Percentiles rank a stretch among this genome's conserved stretches.
These are phyloP conservation scores for Gryganskiella cystojenkinii DNA, from an alignment of 192 early-diverging fungal species.

Conservation along the genomic window DNA sequence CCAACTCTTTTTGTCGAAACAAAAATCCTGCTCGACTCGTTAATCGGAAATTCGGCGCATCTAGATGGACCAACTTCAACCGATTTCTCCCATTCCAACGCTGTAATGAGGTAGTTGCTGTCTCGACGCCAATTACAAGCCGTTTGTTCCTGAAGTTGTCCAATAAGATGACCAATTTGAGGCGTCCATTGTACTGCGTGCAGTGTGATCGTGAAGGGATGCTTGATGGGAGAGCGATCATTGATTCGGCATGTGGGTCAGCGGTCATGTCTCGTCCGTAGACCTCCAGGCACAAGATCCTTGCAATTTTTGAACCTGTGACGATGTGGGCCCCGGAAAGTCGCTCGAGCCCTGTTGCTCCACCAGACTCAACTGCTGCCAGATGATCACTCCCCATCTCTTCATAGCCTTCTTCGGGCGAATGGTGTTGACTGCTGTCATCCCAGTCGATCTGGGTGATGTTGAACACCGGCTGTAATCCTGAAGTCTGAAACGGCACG, in stretches of 20 bases:
- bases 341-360: constrained; percentile 3
- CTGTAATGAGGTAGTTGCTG: constrained; percentile 2
- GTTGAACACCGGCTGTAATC: constrained; percentile 4
- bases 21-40: background rate
- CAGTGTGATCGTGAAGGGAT: background rate
- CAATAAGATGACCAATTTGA: constrained; percentile 2
- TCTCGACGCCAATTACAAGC: constrained; percentile 16
- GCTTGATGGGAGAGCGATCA: constrained; percentile 9
- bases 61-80: constrained; percentile 5
- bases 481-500: background rate
- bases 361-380: constrained; percentile 3
- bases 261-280: background rate
- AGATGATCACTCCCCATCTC: constrained; percentile 14
- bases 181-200: constrained; percentile 10
- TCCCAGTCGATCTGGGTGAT: constrained; percentile 9
- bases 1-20: background rate
- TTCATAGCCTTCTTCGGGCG: constrained; percentile 6
- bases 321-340: constrained; percentile 5
- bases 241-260: constrained; percentile 11
- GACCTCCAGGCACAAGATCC: background rate
- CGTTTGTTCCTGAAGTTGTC: constrained; percentile 8
- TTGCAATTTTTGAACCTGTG: constrained; percentile 6
- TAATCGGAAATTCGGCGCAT: constrained; percentile 8
- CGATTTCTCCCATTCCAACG: background rate
- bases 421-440: background rate